Evolutionary conservation across 2,329 filamentous ascomycete genomes (phyloP).

Genomic region (Fusarium abutilonis): DNA sequence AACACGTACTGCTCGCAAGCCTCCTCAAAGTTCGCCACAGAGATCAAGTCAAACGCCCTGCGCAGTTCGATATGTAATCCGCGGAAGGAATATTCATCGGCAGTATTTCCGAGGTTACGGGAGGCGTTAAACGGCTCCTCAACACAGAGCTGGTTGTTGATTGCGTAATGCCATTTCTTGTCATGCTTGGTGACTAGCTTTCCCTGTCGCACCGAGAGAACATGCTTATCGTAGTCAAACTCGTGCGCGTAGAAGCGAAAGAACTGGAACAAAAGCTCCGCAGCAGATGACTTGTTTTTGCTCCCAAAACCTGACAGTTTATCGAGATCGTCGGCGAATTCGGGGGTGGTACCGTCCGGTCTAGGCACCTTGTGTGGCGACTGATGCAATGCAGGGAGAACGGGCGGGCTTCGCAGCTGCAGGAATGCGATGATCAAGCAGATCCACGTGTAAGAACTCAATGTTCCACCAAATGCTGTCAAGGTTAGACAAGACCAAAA

Average conservation of each 20-base stretch:
- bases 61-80: constrained; percentile 91
- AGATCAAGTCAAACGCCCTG: constrained; percentile 84
- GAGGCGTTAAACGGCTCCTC: constrained; percentile 95
- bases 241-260: constrained; percentile 96
- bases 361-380: constrained; percentile 59
- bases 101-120: constrained; percentile 94
- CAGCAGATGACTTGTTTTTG: constrained; percentile 83
- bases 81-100: constrained; percentile 92
- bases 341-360: constrained; percentile 73
- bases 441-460: constrained; percentile 99
- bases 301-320: constrained; percentile 77
- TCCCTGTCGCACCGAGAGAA: constrained; percentile 86
- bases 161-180: constrained; percentile 84
- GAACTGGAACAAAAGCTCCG: constrained; percentile 91
- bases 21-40: constrained; percentile 79
- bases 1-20: constrained; percentile 90
- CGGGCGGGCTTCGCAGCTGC: constrained; percentile 83
- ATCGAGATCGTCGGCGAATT: constrained; percentile 88
- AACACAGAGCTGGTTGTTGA: constrained; percentile 88
- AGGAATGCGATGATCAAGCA: constrained; percentile 98
- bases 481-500: constrained; percentile 32
- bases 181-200: constrained; percentile 81
- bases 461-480: constrained; percentile 86
- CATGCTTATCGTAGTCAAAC: constrained; percentile 85
- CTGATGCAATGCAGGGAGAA: constrained; percentile 87